Percentiles rank a stretch among this genome's conserved stretches.
These are phyloP conservation scores for Inosperma sp. DNA, from an alignment of 768 basidiomycete species.

Conservation along the genomic window DNA sequence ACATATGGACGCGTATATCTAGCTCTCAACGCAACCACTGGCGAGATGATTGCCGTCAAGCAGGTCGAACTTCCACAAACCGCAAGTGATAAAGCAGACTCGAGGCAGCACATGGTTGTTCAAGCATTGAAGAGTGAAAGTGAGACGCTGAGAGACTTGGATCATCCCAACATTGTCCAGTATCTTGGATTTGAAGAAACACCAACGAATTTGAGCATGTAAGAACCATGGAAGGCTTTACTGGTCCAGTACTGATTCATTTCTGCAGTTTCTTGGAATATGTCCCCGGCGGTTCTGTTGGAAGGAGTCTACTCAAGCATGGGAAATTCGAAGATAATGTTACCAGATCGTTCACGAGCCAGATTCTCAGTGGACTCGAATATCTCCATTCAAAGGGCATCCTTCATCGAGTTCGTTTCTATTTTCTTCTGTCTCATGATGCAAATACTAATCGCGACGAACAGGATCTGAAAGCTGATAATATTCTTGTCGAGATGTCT, in stretches of 20 bases:
- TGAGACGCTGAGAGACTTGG: slow-evolving; percentile 92
- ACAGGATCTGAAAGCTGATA: slow-evolving; percentile 96
- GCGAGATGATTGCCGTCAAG: slow-evolving; percentile 99
- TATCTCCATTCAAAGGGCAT: slow-evolving; percentile 92
- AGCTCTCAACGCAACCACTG: slow-evolving; percentile 91
- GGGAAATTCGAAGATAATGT: slow-evolving; percentile 91
- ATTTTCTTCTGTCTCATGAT: neutral
- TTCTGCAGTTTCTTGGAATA: slow-evolving; percentile 88
- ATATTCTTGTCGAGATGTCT: slow-evolving; percentile 89
- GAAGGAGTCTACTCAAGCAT: slow-evolving; percentile 83
- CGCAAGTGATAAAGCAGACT: slow-evolving; percentile 85
- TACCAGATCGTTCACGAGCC: slow-evolving; percentile 86
- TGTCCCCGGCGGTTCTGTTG: slow-evolving; percentile 95
- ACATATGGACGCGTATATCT: slow-evolving; percentile 97
- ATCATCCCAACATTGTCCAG: slow-evolving; percentile 96
- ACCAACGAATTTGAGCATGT: slow-evolving; percentile 87
- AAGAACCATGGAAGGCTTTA: slow-evolving; percentile 30
- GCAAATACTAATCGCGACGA: slow-evolving; percentile 8
- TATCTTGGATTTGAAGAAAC: slow-evolving; percentile 96
- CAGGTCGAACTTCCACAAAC: slow-evolving; percentile 95
- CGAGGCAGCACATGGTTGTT: slow-evolving; percentile 77
- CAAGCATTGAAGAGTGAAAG: slow-evolving; percentile 93
- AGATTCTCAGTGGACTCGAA: slow-evolving; percentile 87
- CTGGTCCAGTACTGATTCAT: slow-evolving; percentile 3
- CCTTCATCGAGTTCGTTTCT: slow-evolving; percentile 71